Evolutionary conservation across 1,284 basidiomycete species (phyloP), one percentile per base, ranked within the genome.

Genomic region (Termitomyces sp.): DNA sequence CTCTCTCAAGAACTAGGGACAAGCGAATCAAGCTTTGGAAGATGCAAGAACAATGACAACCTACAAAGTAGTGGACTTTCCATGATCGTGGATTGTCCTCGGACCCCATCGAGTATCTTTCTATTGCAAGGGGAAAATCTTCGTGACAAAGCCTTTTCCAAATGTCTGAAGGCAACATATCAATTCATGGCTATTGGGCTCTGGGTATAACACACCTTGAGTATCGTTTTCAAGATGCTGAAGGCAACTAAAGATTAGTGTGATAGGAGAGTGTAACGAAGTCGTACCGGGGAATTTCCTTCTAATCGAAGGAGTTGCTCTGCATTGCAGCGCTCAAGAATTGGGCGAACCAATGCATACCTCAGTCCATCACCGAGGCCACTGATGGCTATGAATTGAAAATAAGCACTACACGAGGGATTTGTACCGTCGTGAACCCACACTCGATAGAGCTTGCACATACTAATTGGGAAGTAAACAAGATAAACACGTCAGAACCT

Each of bases 301-400:
- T 91, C 89, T 56, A 91, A 67, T 58, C 81, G 75, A 56, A 78
- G 70, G 34, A 91, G 76, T 57, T 84, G 84, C 58, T 89, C 85
- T 61, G 82, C 77, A 55, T 78, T 78, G 68, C 88, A 90, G 62
- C 78, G 76, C 64, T 86, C 81, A 57, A 91, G 73, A 44, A 91
- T 81, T 43, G 89, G 89, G 64, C 77, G 78, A 58, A 86, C 77
- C 44, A 90, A 74, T 45, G 77, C 73, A 67, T 80, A 84, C 50
- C 78, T 79, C 60, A 87, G 67, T 53, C 79, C 78, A 58, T 80
- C 77, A 15, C 83, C 84, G 42, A 88, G 69, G 61, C 76, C 78
- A 52, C 68, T 67, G 59, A 88, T 83, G 45, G 73, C 85, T 86
- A 53, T 55, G 17, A 51, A 21, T 47, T 33, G 26, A 19, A 47